Conservation (phyloP, 179 eudicot species). For the Silene coronaria region DNA sequence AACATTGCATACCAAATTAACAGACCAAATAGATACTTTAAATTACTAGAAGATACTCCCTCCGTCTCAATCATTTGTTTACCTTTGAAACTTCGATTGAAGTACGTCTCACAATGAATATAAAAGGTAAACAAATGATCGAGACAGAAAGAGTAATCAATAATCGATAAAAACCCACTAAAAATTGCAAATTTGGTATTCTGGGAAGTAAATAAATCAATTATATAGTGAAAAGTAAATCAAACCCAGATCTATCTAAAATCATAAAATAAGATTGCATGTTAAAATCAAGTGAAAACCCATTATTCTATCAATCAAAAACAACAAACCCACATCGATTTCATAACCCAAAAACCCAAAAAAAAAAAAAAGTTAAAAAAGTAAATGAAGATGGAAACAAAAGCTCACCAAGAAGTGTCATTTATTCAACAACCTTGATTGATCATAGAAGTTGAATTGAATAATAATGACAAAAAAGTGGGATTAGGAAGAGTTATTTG, state of each 20-base stretch:
- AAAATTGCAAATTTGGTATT: slow-evolving; percentile 9
- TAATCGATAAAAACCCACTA: neutral
- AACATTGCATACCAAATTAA: neutral
- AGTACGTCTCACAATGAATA: too few species aligned
- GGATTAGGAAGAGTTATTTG: neutral
- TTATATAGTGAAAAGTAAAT: neutral
- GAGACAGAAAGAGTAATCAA: too few species aligned
- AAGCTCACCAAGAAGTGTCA: slow-evolving; percentile 16
- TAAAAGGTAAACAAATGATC: too few species aligned
- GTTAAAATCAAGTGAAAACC: slow-evolving; percentile 25
- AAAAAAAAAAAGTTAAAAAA: neutral
- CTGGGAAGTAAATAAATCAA: neutral
- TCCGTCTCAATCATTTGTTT: too few species aligned
- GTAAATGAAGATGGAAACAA: neutral
- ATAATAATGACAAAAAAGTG: neutral
- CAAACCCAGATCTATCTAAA: slow-evolving; percentile 23
- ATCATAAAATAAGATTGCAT: slow-evolving; percentile 25
- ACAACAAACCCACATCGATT: slow-evolving; percentile 19
- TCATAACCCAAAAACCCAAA: slow-evolving; percentile 5
- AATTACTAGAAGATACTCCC: neutral
- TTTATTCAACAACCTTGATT: neutral
- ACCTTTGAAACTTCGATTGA: too few species aligned
- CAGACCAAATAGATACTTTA: neutral
- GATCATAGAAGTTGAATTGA: slow-evolving; percentile 4
- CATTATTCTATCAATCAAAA: slow-evolving; percentile 15